A percentile compares a stretch with the other conserved stretches of the same genome.
These are phyloP conservation scores for Fusarium duplospermum DNA, from an alignment of 2,329 filamentous ascomycete species.

Conservation along the genomic window DNA sequence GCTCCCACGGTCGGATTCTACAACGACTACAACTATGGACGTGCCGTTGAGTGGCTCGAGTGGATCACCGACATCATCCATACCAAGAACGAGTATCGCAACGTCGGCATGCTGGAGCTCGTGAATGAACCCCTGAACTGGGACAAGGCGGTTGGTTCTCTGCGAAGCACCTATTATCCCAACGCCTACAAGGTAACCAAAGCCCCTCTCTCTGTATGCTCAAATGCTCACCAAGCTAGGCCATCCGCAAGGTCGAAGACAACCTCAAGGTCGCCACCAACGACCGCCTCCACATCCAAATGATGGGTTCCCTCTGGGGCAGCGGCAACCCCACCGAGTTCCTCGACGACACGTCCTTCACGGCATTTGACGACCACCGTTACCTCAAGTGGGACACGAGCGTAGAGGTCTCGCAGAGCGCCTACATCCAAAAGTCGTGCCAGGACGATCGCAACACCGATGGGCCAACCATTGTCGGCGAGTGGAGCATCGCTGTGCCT, in stretches of 20 bases:
- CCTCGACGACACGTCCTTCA: slow-evolving; percentile 55
- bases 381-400: slow-evolving; percentile 65
- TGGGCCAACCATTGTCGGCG: slow-evolving; percentile 62
- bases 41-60: slow-evolving; percentile 65
- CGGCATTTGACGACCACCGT: slow-evolving; percentile 69
- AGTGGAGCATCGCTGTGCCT: slow-evolving; percentile 66
- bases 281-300: slow-evolving; percentile 63
- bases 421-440: slow-evolving; percentile 65
- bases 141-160: slow-evolving; percentile 29
- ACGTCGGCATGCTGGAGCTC: slow-evolving; percentile 69
- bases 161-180: slow-evolving; percentile 37
- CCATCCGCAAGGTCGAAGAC: slow-evolving; percentile 61
- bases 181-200: slow-evolving; percentile 32
- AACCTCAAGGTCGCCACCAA: slow-evolving; percentile 53
- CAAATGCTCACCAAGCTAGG: slow-evolving; percentile 12
- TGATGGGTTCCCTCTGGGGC: slow-evolving; percentile 65
- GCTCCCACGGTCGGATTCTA: slow-evolving; percentile 62
- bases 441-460: slow-evolving; percentile 57
- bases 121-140: slow-evolving; percentile 44
- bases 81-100: slow-evolving; percentile 58
- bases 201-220: accelerated
- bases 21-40: slow-evolving; percentile 65
- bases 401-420: slow-evolving; percentile 47
- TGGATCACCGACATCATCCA: slow-evolving; percentile 67
- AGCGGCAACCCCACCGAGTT: slow-evolving; percentile 63